Percentiles rank a stretch among this genome's conserved stretches.
Conservation (phyloP, 2,329 filamentous ascomycete species). For the Cercospora nicotianae region DNA sequence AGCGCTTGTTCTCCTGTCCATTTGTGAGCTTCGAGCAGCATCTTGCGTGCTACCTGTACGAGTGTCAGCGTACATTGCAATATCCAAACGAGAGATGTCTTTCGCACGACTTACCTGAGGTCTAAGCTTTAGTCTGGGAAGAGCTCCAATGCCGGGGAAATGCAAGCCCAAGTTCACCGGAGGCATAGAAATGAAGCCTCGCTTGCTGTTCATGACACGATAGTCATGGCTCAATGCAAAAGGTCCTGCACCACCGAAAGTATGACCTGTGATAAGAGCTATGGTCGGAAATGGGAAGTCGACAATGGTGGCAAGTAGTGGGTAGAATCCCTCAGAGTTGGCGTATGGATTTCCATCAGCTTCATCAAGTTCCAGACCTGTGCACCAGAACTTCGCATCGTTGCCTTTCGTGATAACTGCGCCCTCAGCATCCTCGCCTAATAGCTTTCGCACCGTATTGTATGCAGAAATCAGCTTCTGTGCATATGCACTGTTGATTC, state of each 20-base stretch:
- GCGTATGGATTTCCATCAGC: slow-evolving; percentile 39
- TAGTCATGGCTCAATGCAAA: slow-evolving; percentile 52
- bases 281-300: slow-evolving; percentile 48
- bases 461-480: slow-evolving; percentile 56
- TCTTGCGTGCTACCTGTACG: slow-evolving; percentile 50
- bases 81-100: background rate
- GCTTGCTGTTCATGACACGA: slow-evolving; percentile 50
- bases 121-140: slow-evolving; percentile 54
- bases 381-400: slow-evolving; percentile 55
- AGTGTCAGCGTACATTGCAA: background rate
- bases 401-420: slow-evolving; percentile 56
- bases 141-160: slow-evolving; percentile 56
- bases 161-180: slow-evolving; percentile 57
- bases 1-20: slow-evolving; percentile 56
- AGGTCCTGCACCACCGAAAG: slow-evolving; percentile 52
- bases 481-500: slow-evolving; percentile 52
- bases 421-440: slow-evolving; percentile 52
- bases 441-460: slow-evolving; percentile 48
- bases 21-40: slow-evolving; percentile 56
- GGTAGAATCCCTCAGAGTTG: slow-evolving; percentile 41
- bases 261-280: slow-evolving; percentile 51
- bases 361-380: slow-evolving; percentile 42
- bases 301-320: slow-evolving; percentile 39
- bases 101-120: slow-evolving; percentile 38
- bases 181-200: slow-evolving; percentile 54